Conservation (phyloP, 371 early-diverging fungal species). For the Mortierella sp. region DNA sequence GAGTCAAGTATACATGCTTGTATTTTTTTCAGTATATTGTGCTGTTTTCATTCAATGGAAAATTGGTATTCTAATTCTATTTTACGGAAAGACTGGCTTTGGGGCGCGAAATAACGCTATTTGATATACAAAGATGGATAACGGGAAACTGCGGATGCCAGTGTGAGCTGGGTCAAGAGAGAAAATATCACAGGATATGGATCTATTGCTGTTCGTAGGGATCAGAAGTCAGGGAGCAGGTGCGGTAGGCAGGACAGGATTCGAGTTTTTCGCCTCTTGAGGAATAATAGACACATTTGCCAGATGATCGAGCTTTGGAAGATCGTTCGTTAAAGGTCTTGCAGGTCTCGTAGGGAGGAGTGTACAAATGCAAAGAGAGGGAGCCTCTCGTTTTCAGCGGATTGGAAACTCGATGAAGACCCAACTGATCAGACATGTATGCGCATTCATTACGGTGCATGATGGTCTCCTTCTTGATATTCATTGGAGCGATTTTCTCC, state of each 20-base stretch:
- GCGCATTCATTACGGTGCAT: constrained; percentile 77
- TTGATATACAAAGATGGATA: not conserved
- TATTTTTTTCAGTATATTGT: not conserved
- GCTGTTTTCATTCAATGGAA: not conserved
- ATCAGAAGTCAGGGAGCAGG: constrained; percentile 31
- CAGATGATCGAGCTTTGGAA: constrained; percentile 74
- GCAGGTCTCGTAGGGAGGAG: constrained; percentile 90
- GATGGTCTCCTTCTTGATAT: constrained; percentile 60
- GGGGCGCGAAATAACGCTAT: not conserved
- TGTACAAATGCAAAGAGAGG: constrained; percentile 93
- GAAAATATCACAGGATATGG: not conserved
- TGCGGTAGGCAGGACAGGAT: constrained; percentile 41
- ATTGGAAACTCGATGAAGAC: constrained; percentile 90
- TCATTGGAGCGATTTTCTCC: constrained; percentile 31
- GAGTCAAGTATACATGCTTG: not conserved
- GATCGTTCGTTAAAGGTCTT: constrained; percentile 86
- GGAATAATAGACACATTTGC: constrained; percentile 78
- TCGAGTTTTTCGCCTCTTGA: constrained; percentile 61
- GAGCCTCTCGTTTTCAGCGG: constrained; percentile 67
- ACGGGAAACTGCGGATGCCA: too few species aligned
- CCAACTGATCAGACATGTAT: constrained; percentile 92
- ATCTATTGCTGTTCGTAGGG: not conserved
- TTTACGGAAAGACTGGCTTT: too few species aligned
- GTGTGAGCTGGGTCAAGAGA: too few species aligned
- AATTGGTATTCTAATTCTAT: not conserved